Evolutionary conservation across 352 stramenopile genomes (phyloP).

Genomic region (Phytophthora capsici): DNA sequence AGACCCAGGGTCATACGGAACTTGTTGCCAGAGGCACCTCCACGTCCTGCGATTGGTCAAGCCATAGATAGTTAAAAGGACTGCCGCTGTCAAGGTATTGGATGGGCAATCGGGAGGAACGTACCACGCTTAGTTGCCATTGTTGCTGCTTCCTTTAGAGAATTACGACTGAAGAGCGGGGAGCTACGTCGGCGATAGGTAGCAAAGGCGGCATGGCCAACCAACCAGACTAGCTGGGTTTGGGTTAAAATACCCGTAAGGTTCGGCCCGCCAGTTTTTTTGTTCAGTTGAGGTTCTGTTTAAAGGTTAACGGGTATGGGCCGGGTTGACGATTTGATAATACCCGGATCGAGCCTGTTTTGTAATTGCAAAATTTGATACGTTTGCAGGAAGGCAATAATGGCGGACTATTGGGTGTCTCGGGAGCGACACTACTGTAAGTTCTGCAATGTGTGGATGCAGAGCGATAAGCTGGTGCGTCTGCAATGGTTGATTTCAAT

Average conservation of each 20-base stretch:
- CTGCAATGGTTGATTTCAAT: neutral
- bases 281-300: too few relatives aligned
- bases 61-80: slow-evolving; percentile 5
- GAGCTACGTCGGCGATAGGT: neutral
- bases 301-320: too few relatives aligned
- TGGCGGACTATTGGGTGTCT: slow-evolving; percentile 77
- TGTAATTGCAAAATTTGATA: too few relatives aligned
- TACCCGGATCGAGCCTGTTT: too few relatives aligned
- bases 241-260: neutral
- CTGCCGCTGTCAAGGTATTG: neutral
- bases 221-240: slow-evolving; percentile 18
- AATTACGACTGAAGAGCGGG: slow-evolving; percentile 75
- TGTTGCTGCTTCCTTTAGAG: slow-evolving; percentile 84
- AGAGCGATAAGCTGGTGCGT: slow-evolving; percentile 74
- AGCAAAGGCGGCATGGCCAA: slow-evolving; percentile 33
- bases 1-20: slow-evolving; percentile 99
- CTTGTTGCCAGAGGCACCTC: slow-evolving; percentile 98
- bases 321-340: neutral
- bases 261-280: too few relatives aligned
- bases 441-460: slow-evolving; percentile 91
- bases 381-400: slow-evolving; percentile 11
- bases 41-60: slow-evolving; percentile 85
- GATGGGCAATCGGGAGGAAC: slow-evolving; percentile 16
- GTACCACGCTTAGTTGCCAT: slow-evolving; percentile 82
- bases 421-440: slow-evolving; percentile 85